These are phyloP conservation scores for Hypoxylon sp. DNA, from an alignment of 2,329 filamentous ascomycete species.

Conservation along the genomic window DNA sequence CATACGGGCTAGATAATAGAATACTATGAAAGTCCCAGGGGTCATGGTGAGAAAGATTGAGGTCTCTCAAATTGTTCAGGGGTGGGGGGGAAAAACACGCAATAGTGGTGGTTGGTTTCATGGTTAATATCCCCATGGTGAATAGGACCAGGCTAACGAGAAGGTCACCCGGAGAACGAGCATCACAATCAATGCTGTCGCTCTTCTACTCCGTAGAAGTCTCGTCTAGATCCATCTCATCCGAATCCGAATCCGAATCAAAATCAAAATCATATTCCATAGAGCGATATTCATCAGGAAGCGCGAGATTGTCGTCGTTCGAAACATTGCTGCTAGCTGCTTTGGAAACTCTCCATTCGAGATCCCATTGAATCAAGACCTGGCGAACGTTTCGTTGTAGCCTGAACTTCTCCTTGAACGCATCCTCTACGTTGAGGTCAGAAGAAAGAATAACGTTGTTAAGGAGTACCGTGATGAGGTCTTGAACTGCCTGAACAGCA, in stretches of 20 bases:
- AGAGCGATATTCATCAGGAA: neutral
- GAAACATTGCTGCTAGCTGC: neutral
- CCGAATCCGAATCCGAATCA: neutral
- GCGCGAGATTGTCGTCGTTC: neutral
- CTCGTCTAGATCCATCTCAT: neutral
- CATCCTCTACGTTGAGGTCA: neutral
- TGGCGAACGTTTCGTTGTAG: neutral
- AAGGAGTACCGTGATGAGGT: neutral
- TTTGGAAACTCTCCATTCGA: neutral
- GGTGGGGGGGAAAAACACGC: neutral
- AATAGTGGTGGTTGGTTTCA: neutral
- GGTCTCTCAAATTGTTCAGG: too few relatives aligned
- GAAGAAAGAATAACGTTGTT: neutral
- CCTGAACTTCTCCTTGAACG: neutral
- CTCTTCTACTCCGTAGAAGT: neutral
- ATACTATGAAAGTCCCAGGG: neutral
- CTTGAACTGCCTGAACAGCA: neutral
- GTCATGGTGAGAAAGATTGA: neutral
- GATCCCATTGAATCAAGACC: neutral
- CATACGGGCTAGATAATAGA: neutral
- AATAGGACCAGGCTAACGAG: neutral
- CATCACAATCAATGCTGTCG: too few relatives aligned
- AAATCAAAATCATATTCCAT: neutral
- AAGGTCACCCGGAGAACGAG: neutral
- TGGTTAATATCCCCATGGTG: neutral